Evolutionary conservation across 768 basidiomycete genomes (phyloP), one percentile per base, ranked within the genome.

Genomic region (Lentinula raphanica): DNA sequence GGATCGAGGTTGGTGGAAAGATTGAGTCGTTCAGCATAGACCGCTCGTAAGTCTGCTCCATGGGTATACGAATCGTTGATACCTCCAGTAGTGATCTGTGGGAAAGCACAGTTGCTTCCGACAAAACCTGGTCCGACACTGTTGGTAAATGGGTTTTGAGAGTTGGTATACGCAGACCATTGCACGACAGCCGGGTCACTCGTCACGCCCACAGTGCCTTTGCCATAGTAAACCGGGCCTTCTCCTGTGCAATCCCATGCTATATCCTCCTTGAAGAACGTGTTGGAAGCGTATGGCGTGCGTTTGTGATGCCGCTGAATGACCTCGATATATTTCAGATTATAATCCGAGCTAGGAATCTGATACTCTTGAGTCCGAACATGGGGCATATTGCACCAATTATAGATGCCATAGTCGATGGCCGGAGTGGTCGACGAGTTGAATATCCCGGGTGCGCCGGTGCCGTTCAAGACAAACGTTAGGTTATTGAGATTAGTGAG

Each of bases 361-460:
- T 71, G 72, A 67, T 81, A 81, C 63, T 79, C 79, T 57, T 60
- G 66, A 25, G 54, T 49, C 55, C 79, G 68, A 1, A 78, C 78
- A 68, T 81, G 80, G 2, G 80, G 79, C 80, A 82, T 81, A 60
- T 80, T 81, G 51, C 80, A 81, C 79, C 79, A 80, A 59, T 80
- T 80, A 58, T 79, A 81, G 19, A 65, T 66, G 0, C 79, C 79
- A 69, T 81, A 81, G 8, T 61, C 60, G 2, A 68, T 55, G 36
- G 74, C 63, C 1, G 78, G 74, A 7, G 73, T 74, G 6, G 56
- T 62, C 0, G 79, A 80, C 0, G 74, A 77, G 58, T 67, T 72
- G 64, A 72, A 79, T 2, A 80, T 78, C 4, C 79, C 79, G 21
- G 78, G 76, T n/a, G 76, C 69, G 9, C 76, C 78, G 9, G 70